Conservation (phyloP, 345 rosid species). For the Garcia nutans region DNA sequence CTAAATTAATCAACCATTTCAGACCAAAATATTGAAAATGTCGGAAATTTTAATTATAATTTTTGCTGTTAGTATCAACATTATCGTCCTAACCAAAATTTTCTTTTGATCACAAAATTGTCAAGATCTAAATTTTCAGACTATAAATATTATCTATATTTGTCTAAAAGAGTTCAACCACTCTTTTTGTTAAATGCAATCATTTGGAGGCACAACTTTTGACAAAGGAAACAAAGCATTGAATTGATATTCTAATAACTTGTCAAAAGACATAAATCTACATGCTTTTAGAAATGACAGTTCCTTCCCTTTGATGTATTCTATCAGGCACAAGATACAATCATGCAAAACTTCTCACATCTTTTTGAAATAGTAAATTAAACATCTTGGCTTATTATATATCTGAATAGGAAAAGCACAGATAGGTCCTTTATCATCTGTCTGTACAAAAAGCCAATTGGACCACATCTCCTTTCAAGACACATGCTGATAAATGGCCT, state of each 20-base stretch:
- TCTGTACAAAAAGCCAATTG: no score
- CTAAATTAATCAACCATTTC: neutral
- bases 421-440: no score
- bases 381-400: neutral
- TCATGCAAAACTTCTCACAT: no score
- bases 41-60: neutral
- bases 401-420: no score
- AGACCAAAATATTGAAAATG: neutral
- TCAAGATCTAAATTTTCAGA: neutral
- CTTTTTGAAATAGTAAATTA: neutral
- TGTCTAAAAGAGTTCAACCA: neutral
- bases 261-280: neutral
- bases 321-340: no score
- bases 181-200: no score
- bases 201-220: neutral
- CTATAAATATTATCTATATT: no score
- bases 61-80: no score
- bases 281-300: neutral
- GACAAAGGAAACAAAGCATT: neutral
- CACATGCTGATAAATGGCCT: slow-evolving; percentile 3
- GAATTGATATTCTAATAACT: no score
- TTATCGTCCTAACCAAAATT: no score
- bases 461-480: neutral
- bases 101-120: neutral
- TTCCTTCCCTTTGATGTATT: neutral